A percentile compares a stretch with the other conserved stretches of the same genome.
These are phyloP conservation scores for Whalleya microplaca DNA, from an alignment of 2,329 filamentous ascomycete species.

Conservation along the genomic window DNA sequence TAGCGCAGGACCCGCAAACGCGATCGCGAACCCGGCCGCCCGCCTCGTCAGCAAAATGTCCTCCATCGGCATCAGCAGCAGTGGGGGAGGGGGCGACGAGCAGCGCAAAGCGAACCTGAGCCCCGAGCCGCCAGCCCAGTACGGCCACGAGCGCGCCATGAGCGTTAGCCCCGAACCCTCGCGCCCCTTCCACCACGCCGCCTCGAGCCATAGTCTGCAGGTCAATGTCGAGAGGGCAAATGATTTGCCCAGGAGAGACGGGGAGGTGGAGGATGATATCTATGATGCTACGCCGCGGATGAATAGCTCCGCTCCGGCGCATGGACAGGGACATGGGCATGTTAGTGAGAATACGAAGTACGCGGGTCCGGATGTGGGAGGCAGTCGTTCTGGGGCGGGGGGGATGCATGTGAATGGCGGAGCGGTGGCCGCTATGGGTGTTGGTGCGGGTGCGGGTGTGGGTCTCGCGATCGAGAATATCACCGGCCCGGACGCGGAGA, in stretches of 20 bases:
- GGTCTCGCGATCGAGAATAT: neutral
- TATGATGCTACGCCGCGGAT: conserved; percentile 37
- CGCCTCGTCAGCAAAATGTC: conserved; percentile 33
- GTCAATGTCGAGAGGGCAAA: conserved; percentile 36
- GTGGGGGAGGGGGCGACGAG: too few relatives aligned
- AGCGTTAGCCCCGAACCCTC: conserved; percentile 35
- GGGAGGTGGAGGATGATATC: conserved; percentile 31
- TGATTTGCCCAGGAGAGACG: neutral
- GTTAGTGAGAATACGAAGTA: conserved; percentile 29
- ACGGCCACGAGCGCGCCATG: conserved; percentile 20
- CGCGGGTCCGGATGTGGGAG: conserved; percentile 27
- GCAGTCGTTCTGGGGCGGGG: conserved; percentile 15
- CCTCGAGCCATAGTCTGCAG: conserved; percentile 31
- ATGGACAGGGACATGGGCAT: conserved; percentile 2
- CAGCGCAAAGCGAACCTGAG: conserved; percentile 17
- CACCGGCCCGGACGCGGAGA: neutral
- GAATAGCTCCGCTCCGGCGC: neutral
- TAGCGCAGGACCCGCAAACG: conserved; percentile 1
- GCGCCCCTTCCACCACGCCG: conserved; percentile 25
- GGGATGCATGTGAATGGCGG: neutral
- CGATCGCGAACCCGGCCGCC: conserved; percentile 7
- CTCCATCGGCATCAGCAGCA: too few relatives aligned
- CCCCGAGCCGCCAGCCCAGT: conserved; percentile 20
- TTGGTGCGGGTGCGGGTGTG: neutral
- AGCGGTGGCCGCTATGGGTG: conserved; percentile 7